Base-by-base conservation (phyloP, 2,329 filamentous ascomycete species). In the Penicillium aurantiogriseum region DNA sequence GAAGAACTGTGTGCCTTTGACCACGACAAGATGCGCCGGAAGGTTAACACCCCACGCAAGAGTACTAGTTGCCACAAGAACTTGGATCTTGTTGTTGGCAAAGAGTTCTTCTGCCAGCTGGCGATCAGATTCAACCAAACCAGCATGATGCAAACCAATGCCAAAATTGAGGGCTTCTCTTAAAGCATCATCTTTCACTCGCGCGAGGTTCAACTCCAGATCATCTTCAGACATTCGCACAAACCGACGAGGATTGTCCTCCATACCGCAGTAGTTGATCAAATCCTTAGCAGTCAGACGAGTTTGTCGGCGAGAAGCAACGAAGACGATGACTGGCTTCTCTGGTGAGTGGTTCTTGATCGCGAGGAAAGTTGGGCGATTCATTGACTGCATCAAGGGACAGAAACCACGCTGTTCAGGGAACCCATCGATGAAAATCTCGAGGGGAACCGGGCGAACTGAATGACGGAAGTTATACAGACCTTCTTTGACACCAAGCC, bases 351-450 rank as follows among this genome's bases (percentile, higher is more conserved):
- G 95, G 11, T 88, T 91, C 75, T 99, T 97, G 74, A 99, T 94
- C 0, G 94, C 94, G 33, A 97, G 79, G 76, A 97, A 99, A 0
- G 94, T 97, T 2, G 94, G 94, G 7, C 94, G 85, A 70, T 99
- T 99, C 94, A 99, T 99, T 0, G 92, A 96, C 76, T 97, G 93
- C 94, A 99, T 99, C 63, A 99, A 77, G 0, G 94, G 92, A 68
- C 93, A 97, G 79, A 99, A 99, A 0, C 94, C 94, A 58, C 93
- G 85, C 65, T 94, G 89, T 70, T 97, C 91, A 0, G 94, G 92
- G 71, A 99, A 99, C 0, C 94, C 95, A 72, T 99, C 94, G 64
- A 99, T 99, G 75, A 91, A 99, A 43, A 97, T 90, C 73, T 99
- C 93, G 39, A 99, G 77, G 0, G 95, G 94, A 10, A 99, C 95